Evolutionary conservation across 2,329 filamentous ascomycete genomes (phyloP).

Genomic region (Colletotrichum liriopes): DNA sequence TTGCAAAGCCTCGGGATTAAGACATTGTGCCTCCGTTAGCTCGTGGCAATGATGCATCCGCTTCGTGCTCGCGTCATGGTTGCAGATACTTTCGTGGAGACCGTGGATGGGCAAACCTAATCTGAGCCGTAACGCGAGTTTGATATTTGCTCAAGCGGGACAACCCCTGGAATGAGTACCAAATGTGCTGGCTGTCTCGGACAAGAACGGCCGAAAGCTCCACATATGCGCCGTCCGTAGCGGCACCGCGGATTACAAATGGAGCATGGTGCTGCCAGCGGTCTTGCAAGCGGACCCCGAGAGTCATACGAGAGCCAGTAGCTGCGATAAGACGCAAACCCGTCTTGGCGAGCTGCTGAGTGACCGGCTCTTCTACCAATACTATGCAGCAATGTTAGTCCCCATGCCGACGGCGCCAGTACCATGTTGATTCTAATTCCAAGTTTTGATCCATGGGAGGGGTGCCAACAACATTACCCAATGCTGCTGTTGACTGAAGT

Average conservation of each 20-base stretch:
- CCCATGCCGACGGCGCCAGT: not conserved
- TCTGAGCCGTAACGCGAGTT: not conserved
- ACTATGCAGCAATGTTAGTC: not conserved
- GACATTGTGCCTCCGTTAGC: not conserved
- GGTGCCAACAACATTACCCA: not conserved
- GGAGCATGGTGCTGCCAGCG: constrained; percentile 12
- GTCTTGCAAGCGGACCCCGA: constrained; percentile 39
- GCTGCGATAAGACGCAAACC: not conserved
- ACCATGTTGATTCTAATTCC: not conserved
- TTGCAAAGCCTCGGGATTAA: not conserved
- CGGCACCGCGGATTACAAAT: constrained; percentile 29
- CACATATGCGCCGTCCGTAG: constrained; percentile 32
- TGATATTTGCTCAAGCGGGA: constrained; percentile 11
- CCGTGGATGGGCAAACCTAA: constrained; percentile 1
- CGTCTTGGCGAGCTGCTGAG: not conserved
- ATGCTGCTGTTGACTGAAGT: not conserved
- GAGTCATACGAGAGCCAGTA: not conserved
- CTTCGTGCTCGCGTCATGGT: not conserved
- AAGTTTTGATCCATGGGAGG: not conserved
- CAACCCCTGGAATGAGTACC: constrained; percentile 11
- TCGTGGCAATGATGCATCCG: constrained; percentile 15
- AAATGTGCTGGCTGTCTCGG: not conserved
- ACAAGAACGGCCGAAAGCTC: not conserved
- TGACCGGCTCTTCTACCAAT: not conserved
- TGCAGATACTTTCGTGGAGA: constrained; percentile 6